These are phyloP conservation scores for Nitzschia sp. DNA, from an alignment of 108 stramenopile genomes.

Conservation along the genomic window DNA sequence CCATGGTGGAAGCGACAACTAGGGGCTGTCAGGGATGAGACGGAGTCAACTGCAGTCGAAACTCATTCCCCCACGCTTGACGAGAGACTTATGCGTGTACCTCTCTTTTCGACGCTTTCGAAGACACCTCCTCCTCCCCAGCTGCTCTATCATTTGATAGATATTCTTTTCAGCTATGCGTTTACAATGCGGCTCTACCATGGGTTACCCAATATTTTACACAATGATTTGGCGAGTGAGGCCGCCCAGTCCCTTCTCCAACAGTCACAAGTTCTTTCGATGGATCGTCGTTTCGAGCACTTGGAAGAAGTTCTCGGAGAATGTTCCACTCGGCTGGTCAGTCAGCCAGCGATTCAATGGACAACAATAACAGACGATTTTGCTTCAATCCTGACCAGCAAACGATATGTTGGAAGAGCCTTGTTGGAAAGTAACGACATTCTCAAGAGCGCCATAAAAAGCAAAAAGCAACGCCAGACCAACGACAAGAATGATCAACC, in stretches of 20 bases:
- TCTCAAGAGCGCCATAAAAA: slow-evolving; percentile 22
- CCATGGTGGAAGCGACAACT: slow-evolving; percentile 56
- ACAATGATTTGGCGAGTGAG: slow-evolving; percentile 17
- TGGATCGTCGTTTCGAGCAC: slow-evolving; percentile 25
- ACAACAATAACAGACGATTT: slow-evolving; percentile 31
- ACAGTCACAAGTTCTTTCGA: slow-evolving; percentile 34
- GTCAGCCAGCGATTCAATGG: slow-evolving; percentile 25
- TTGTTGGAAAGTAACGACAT: slow-evolving; percentile 49
- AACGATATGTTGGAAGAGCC: slow-evolving; percentile 37
- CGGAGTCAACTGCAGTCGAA: not conserved
- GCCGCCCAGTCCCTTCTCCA: slow-evolving; percentile 34
- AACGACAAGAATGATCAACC: slow-evolving; percentile 1
- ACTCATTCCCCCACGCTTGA: slow-evolving; percentile 16
- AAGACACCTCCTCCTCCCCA: slow-evolving; percentile 10
- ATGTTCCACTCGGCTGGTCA: not conserved
- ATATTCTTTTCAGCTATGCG: slow-evolving; percentile 34
- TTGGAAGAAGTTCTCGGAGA: slow-evolving; percentile 29
- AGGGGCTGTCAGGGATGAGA: not conserved
- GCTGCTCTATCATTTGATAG: slow-evolving; percentile 40
- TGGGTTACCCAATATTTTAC: slow-evolving; percentile 35
- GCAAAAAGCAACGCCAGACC: slow-evolving; percentile 3
- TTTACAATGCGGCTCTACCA: slow-evolving; percentile 46
- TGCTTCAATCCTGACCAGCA: slow-evolving; percentile 18
- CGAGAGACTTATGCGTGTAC: slow-evolving; percentile 28
- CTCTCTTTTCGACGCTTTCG: slow-evolving; percentile 3